Conservation (phyloP, 1,284 basidiomycete genomes). For the Rhodotorula sp. region DNA sequence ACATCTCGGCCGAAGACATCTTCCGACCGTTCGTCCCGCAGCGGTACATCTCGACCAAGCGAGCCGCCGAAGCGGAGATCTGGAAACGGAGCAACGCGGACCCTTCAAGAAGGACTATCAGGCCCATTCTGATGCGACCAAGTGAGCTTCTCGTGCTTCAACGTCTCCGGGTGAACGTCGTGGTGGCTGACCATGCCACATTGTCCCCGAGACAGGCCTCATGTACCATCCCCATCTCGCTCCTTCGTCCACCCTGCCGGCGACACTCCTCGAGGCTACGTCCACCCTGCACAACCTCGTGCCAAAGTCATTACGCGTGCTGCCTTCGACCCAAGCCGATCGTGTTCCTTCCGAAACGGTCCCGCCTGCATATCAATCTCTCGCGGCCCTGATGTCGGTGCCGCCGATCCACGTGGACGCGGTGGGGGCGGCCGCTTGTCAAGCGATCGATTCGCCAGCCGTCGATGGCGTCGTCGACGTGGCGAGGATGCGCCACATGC, state of each 20-base stretch:
- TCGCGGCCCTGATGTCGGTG: conserved; percentile 73
- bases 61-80: conserved; percentile 78
- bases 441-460: conserved; percentile 54
- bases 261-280: conserved; percentile 78
- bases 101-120: background rate
- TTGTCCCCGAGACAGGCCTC: conserved; percentile 60
- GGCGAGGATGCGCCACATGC: conserved; percentile 67
- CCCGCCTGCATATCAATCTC: conserved; percentile 56
- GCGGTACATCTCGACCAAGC: conserved; percentile 84
- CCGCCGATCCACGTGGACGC: conserved; percentile 95
- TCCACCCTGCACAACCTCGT: conserved; percentile 63
- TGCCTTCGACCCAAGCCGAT: conserved; percentile 11
- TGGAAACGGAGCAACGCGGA: conserved; percentile 8
- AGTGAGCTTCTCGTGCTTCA: conserved; percentile 58
- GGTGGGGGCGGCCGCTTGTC: conserved; percentile 79
- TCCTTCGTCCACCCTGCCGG: conserved; percentile 80
- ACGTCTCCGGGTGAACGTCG: background rate
- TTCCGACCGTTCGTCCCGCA: conserved; percentile 80
- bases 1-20: conserved; percentile 91
- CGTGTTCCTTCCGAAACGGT: conserved; percentile 5
- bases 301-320: conserved; percentile 29
- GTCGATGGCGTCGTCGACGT: conserved; percentile 73
- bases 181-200: background rate
- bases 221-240: conserved; percentile 94
- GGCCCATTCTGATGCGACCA: conserved; percentile 77